Evolutionary conservation across 1,284 basidiomycete species (phyloP), one percentile per base, ranked within the genome.

Genomic region (Ceratobasidium sp.): DNA sequence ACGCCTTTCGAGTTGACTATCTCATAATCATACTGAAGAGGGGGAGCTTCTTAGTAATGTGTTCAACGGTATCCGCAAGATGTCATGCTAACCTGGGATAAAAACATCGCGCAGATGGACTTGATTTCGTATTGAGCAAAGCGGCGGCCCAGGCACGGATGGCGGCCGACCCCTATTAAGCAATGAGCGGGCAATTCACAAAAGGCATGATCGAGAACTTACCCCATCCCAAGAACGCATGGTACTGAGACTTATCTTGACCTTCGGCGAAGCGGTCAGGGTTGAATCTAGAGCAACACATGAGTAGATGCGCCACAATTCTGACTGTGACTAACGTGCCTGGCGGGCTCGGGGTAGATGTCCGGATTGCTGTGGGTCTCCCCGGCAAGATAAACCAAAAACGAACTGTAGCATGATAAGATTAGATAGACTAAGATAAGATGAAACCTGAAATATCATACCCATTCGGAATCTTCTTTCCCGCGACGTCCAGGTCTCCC

Each of bases 91-190:
- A 69, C 64, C 36, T 36, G 52, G 23, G 64, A 36, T 36, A 69
- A 41, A n/a, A 69, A 55, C 62, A 57, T 43, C 3, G 64, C 64
- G 9, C 32, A 39, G 16, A 69, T 69, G 5, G 52, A 36, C 39
- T 69, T 69, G 28, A 69, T 69, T 30, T 69, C 64, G 30, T 43
- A 69, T 28, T 69, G 64, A 30, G 64, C 64, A 55, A 69, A 69
- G 12, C 64, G 64, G 23, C 43, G 34, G 9, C 64, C 64, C 26
- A 69, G 18, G 39, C 64, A 69, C 5, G 64, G 64, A 23, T 69
- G 64, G 18, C 64, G 64, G 12, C 64, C 64, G 23, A 46, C 52
- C 28, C 64, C 64, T 69, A 26, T 26, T n/a, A 6, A 30, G 9
- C 5, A 34, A 1, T 34, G 0, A 46, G 28, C 21, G 23, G 50